phyloP scores from a whole-genome alignment of 2,329 filamentous ascomycete species.

The Rutstroemia sp. region DNA sequence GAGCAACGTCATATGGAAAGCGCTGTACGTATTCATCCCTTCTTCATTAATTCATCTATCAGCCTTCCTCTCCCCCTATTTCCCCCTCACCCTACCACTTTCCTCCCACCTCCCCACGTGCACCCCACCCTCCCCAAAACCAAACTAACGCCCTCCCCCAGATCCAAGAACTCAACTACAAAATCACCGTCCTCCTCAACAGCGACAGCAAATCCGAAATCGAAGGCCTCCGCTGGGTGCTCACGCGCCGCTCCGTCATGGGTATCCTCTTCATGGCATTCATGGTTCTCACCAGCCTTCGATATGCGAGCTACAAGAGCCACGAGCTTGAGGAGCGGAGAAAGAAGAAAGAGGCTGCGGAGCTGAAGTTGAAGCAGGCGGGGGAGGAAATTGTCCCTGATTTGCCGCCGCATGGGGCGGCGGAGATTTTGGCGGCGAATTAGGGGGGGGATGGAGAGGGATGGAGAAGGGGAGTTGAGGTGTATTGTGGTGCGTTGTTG shows the following conservation, averaged over 20 bases:
- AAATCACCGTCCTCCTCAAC: constrained; percentile 84
- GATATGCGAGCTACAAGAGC: constrained; percentile 49
- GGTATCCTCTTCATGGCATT: constrained; percentile 62
- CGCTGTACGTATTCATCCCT: constrained; percentile 46
- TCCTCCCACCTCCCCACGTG: neutral
- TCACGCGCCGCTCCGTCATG: constrained; percentile 55
- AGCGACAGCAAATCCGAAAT: constrained; percentile 89
- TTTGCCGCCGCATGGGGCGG: constrained; percentile 43
- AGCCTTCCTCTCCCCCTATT: neutral
- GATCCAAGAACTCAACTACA: constrained; percentile 93
- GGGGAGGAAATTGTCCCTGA: constrained; percentile 33
- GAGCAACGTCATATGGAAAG: constrained; percentile 82
- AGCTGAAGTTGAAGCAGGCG: constrained; percentile 33
- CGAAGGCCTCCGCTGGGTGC: constrained; percentile 82
- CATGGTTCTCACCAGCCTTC: constrained; percentile 50
- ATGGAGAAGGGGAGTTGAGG: neutral
- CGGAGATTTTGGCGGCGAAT: constrained; percentile 51
- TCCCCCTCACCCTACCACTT: neutral
- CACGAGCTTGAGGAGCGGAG: constrained; percentile 26
- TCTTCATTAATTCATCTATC: neutral
- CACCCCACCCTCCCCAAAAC: neutral
- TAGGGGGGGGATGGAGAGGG: constrained; percentile 24
- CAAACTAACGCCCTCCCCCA: constrained; percentile 28
- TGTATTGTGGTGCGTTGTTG: neutral
- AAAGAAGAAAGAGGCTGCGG: constrained; percentile 20